Percentiles rank a stretch among this genome's conserved stretches.
Conservation (phyloP, 352 stramenopile species). For the Phytopythium aichiense region DNA sequence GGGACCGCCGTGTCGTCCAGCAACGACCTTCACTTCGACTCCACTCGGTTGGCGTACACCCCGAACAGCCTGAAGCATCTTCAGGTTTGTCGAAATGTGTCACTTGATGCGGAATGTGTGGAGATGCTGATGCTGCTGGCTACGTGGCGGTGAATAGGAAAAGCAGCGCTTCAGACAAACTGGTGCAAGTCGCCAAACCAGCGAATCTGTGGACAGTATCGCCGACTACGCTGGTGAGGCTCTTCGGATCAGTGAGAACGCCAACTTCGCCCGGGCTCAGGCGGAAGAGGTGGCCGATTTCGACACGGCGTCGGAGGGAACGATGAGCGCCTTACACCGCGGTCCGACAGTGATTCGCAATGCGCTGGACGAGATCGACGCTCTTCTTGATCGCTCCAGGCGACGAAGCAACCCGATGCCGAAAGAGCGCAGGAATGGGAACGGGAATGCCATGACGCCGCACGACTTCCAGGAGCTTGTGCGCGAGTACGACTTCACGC, state of each 20-base stretch:
- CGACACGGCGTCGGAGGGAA: slow-evolving; percentile 2
- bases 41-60: slow-evolving; percentile 38
- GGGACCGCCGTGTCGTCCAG: slow-evolving; percentile 58
- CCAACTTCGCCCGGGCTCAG: not conserved
- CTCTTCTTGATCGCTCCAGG: slow-evolving; percentile 33
- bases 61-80: slow-evolving; percentile 72
- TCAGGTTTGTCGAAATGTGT: slow-evolving; percentile 29
- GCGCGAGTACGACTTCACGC: slow-evolving; percentile 38
- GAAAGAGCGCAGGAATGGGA: slow-evolving; percentile 5
- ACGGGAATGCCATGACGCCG: slow-evolving; percentile 13
- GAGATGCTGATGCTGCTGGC: slow-evolving; percentile 3
- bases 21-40: slow-evolving; percentile 70
- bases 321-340: slow-evolving; percentile 18
- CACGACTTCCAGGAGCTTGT: slow-evolving; percentile 39
- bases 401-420: slow-evolving; percentile 8
- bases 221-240: slow-evolving; percentile 24
- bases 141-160: slow-evolving; percentile 12
- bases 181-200: not conserved
- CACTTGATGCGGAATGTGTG: not conserved
- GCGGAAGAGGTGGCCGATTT: slow-evolving; percentile 6
- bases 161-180: slow-evolving; percentile 17
- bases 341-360: slow-evolving; percentile 40
- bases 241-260: slow-evolving; percentile 8
- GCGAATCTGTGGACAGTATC: slow-evolving; percentile 7
- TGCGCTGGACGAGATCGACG: slow-evolving; percentile 45